Percentiles rank a stretch among this genome's conserved stretches.
Conservation (phyloP, 108 stramenopile genomes). For the Stephanodiscus minutulus region DNA sequence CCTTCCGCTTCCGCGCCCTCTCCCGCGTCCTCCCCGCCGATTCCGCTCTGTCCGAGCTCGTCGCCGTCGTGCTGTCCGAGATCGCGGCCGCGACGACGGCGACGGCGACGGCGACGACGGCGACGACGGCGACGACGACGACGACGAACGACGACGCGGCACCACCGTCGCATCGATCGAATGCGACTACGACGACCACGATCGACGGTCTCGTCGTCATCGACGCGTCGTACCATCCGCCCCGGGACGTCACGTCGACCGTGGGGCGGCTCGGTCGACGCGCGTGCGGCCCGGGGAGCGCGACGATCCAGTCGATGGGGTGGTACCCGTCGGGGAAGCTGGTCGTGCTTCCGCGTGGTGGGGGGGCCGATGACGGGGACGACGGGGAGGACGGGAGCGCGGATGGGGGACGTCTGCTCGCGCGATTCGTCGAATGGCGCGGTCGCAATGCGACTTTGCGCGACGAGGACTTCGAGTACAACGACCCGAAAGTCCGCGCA, state of each 20-base stretch:
- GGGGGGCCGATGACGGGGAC: conserved; percentile 22
- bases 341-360: conserved; percentile 47
- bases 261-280: conserved; percentile 31
- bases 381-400: conserved; percentile 5
- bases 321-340: conserved; percentile 78
- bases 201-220: conserved; percentile 8
- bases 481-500: conserved; percentile 18
- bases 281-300: conserved; percentile 54
- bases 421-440: conserved; percentile 37
- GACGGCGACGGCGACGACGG: not conserved
- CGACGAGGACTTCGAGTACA: conserved; percentile 42
- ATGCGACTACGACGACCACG: not conserved
- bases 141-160: not conserved
- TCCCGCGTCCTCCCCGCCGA: conserved; percentile 18
- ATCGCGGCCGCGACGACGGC: not conserved
- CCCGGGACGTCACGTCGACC: conserved; percentile 54
- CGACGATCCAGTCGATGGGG: conserved; percentile 68
- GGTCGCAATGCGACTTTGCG: conserved; percentile 24
- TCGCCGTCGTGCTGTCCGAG: not conserved
- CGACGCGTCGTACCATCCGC: conserved; percentile 55
- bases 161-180: not conserved
- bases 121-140: not conserved
- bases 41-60: conserved; percentile 17
- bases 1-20: conserved; percentile 2
- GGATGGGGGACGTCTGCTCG: not conserved